Evolutionary conservation across 2,329 filamentous ascomycete genomes (phyloP), one percentile per base, ranked within the genome.

Genomic region (Orbilia oligospora): DNA sequence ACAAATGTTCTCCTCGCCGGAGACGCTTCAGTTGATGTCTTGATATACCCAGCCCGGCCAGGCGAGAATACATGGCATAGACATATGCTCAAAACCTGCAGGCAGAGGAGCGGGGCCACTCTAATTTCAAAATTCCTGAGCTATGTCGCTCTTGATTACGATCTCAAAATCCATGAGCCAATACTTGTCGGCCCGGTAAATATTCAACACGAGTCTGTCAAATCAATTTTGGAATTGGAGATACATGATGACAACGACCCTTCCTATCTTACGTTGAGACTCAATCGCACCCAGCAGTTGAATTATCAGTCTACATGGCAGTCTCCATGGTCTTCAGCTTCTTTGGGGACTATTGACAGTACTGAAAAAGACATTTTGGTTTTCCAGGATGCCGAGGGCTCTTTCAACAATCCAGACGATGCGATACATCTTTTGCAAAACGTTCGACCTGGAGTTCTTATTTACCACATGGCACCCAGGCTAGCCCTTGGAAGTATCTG

Each of bases 141-240:
- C 0, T 44, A 27, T 30, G 49, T 66, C 20, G 48, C 72, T 9
- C 22, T n/a, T 8, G 49, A 76, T 33, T 56, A 18, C 44, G 51
- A 58, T 24, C 58, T 76, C 38, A 44, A 56, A 33, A 61, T 76
- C 14, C 41, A 66, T 30, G 72, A 65, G 18, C 48, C 58, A 3
- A 16, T 64, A 27, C 41, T 51, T 44, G 49, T 18, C 2, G 66
- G 58, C 6, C 27, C 65, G 3, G 55, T 27, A n/a, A 64, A 71
- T 46, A 69, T 70, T 16, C 48, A 27, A n/a, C 71, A 75, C 20
- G 71, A 75, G 33, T 61, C 36, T 18, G 65, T 70, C 16, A 44
- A 66, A 36, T 71, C 72, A 14, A 70, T 76, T 33, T 41, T 76
- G 2, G 72, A 76, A 53, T 71, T 76, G 20, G 48, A 76, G 24